Evolutionary conservation across 192 early-diverging fungal species (phyloP).

Genomic region (Funneliformis geosporum): DNA sequence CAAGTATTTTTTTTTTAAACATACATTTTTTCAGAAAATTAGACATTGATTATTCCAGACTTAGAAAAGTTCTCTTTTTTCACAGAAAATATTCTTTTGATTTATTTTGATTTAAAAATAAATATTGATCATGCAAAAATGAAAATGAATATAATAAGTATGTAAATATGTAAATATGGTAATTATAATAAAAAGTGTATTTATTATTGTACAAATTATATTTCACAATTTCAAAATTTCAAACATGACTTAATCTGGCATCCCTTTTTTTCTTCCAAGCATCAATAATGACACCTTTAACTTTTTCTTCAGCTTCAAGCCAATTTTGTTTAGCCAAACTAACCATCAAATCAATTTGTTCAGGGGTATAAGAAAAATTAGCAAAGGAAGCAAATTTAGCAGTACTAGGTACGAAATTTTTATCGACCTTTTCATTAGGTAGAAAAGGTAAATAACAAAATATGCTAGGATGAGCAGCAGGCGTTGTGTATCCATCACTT

Average conservation of each 20-base stretch:
- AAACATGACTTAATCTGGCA: slow-evolving; percentile 31
- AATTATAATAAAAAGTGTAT: too few relatives aligned
- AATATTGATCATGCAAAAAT: too few relatives aligned
- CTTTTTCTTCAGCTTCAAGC: slow-evolving; percentile 37
- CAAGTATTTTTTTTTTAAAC: too few relatives aligned
- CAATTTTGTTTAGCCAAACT: slow-evolving; percentile 55
- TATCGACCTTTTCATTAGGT: slow-evolving; percentile 55
- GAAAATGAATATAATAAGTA: too few relatives aligned
- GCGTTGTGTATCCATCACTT: neutral
- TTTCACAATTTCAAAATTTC: too few relatives aligned
- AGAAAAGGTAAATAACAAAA: slow-evolving; percentile 70
- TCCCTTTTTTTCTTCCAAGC: slow-evolving; percentile 41
- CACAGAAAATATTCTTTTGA: too few relatives aligned
- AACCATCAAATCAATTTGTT: slow-evolving; percentile 63
- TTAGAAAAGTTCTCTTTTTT: too few relatives aligned
- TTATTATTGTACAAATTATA: neutral
- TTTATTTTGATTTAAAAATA: too few relatives aligned
- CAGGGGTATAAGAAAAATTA: slow-evolving; percentile 68
- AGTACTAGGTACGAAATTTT: slow-evolving; percentile 63
- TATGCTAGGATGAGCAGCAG: slow-evolving; percentile 41
- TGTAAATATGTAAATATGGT: too few relatives aligned
- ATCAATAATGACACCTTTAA: slow-evolving; percentile 40
- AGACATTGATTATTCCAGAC: too few relatives aligned
- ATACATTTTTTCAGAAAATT: too few relatives aligned
- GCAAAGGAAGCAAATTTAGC: slow-evolving; percentile 66